Conservation (phyloP, 1,284 basidiomycete species). For the Puccinia polysora region DNA sequence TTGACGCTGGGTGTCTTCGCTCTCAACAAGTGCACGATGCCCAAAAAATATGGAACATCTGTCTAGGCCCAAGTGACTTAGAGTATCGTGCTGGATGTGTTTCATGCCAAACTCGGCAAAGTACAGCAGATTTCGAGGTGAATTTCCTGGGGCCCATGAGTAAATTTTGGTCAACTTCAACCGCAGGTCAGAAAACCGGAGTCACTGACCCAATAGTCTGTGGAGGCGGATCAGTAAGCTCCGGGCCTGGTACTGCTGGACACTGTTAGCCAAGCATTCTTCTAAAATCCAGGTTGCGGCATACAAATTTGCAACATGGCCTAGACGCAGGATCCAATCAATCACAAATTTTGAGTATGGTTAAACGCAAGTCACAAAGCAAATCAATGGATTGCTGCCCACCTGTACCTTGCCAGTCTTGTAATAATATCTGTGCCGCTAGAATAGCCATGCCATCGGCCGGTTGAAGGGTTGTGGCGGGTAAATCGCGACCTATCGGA, state of each 20-base stretch:
- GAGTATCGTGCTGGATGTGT: constrained; percentile 75
- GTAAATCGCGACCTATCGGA: constrained; percentile 58
- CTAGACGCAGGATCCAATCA: constrained; percentile 47
- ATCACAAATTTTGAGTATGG: constrained; percentile 10
- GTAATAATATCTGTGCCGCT: constrained; percentile 65
- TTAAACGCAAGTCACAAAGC: neutral
- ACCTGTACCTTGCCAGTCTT: constrained; percentile 58
- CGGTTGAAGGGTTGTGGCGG: constrained; percentile 74
- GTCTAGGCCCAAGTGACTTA: constrained; percentile 71
- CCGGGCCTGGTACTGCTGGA: constrained; percentile 69
- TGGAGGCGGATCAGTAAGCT: constrained; percentile 71
- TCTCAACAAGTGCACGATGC: neutral
- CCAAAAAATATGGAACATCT: constrained; percentile 72
- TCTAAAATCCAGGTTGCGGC: constrained; percentile 66
- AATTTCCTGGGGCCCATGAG: constrained; percentile 58
- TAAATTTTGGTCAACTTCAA: neutral
- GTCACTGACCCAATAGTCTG: constrained; percentile 64
- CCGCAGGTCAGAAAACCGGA: constrained; percentile 25
- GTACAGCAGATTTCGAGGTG: constrained; percentile 67
- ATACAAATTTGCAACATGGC: constrained; percentile 61
- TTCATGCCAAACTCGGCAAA: constrained; percentile 70
- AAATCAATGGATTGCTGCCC: constrained; percentile 40
- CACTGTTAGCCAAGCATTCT: constrained; percentile 67
- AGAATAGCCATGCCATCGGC: constrained; percentile 77
- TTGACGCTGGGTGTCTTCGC: neutral